Evolutionary conservation across 345 rosid genomes (phyloP).

Genomic region (Laguncularia racemosa): DNA sequence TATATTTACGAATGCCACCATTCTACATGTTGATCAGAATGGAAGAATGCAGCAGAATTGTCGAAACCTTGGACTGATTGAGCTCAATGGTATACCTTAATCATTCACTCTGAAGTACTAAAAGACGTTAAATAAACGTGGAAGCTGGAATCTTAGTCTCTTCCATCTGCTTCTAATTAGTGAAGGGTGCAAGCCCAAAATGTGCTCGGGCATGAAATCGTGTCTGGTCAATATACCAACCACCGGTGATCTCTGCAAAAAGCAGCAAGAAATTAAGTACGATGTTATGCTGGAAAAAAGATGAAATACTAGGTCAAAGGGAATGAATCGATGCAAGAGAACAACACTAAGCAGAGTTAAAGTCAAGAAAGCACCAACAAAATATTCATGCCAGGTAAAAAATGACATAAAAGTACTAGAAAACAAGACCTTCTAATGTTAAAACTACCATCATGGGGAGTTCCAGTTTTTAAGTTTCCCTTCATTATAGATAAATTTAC

Average conservation of each 20-base stretch:
- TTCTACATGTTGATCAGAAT: too few relatives aligned
- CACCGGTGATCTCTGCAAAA: conserved; percentile 64
- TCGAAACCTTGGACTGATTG: background rate
- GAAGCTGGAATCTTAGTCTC: conserved; percentile 51
- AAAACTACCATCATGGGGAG: too few relatives aligned
- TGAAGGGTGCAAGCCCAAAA: conserved; percentile 60
- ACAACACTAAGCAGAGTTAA: background rate
- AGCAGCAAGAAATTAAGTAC: background rate
- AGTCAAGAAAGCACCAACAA: too few relatives aligned
- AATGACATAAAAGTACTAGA: too few relatives aligned
- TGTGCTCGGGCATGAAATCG: conserved; percentile 90
- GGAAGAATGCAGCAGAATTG: too few relatives aligned
- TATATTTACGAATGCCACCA: too few relatives aligned
- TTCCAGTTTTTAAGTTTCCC: too few relatives aligned
- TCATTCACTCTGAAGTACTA: conserved; percentile 2
- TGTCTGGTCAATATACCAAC: conserved; percentile 86
- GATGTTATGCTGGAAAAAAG: too few relatives aligned
- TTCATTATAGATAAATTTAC: too few relatives aligned
- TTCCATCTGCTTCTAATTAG: conserved; percentile 58
- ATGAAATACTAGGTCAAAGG: background rate
- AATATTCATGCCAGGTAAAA: too few relatives aligned
- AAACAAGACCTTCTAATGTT: too few relatives aligned
- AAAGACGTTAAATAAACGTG: conserved; percentile 16
- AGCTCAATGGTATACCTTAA: background rate
- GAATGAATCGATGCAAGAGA: background rate